These are phyloP conservation scores for Alnus glutinosa DNA, from an alignment of 306 rosid genomes.

Conservation along the genomic window DNA sequence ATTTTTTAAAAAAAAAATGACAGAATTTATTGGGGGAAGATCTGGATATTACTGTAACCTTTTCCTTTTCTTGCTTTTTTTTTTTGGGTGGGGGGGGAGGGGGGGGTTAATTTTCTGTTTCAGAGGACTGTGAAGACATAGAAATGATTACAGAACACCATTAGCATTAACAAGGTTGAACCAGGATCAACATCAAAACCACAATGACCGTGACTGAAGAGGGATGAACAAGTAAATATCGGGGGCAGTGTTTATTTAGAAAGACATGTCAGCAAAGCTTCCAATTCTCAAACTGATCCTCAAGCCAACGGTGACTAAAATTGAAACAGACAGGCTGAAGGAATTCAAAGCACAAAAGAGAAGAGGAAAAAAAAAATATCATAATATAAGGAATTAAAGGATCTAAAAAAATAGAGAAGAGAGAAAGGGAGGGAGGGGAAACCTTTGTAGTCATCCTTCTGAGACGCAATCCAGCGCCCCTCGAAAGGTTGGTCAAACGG, in stretches of 20 bases:
- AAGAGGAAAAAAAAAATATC: neutral
- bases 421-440: neutral
- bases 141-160: neutral
- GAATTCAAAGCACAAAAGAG: neutral
- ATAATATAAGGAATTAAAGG: neutral
- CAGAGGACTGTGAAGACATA: neutral
- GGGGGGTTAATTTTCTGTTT: neutral
- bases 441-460: slow-evolving; percentile 76
- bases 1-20: no score
- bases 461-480: slow-evolving; percentile 76
- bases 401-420: neutral
- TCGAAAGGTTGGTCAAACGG: slow-evolving; percentile 77
- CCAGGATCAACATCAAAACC: no score
- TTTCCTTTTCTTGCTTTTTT: no score
- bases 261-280: neutral
- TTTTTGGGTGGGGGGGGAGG: neutral
- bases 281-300: neutral
- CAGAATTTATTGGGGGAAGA: neutral
- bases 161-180: neutral
- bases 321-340: neutral
- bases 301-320: neutral
- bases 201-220: no score
- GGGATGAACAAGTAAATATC: no score
- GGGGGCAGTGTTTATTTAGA: neutral
- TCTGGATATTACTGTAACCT: neutral